Conservation (phyloP, 257 asterid genomes). For the Buddleja alternifolia region DNA sequence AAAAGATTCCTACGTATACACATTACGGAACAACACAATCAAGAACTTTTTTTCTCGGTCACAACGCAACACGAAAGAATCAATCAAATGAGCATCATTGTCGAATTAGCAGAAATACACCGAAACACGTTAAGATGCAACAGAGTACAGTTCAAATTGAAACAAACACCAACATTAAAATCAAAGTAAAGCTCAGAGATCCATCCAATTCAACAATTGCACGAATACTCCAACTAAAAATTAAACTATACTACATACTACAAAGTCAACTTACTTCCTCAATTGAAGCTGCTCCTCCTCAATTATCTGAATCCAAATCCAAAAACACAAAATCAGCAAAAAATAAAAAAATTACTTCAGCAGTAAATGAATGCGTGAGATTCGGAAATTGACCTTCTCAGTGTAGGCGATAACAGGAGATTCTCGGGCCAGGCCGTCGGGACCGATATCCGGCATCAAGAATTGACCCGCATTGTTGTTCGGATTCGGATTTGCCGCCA, state of each 20-base stretch:
- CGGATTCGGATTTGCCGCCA: constrained; percentile 54
- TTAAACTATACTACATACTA: too few species aligned
- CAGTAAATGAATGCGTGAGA: not conserved
- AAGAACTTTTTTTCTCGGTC: not conserved
- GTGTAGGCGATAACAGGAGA: constrained; percentile 86
- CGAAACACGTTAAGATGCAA: not conserved
- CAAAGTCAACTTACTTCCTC: constrained; percentile 52
- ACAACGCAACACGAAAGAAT: constrained; percentile 18
- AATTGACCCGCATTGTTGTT: constrained; percentile 31
- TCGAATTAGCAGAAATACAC: not conserved
- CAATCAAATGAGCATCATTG: not conserved
- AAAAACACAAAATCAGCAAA: too few species aligned
- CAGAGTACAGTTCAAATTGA: not conserved
- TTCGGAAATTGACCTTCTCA: constrained; percentile 54
- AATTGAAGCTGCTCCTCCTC: constrained; percentile 61
- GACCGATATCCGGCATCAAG: constrained; percentile 54
- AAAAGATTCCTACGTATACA: not conserved
- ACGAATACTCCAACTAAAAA: too few species aligned
- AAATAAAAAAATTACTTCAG: too few species aligned
- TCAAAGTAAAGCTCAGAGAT: not conserved
- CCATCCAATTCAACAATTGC: too few species aligned
- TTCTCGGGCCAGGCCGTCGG: constrained; percentile 78
- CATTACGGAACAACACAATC: not conserved
- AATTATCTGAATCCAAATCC: constrained; percentile 40
- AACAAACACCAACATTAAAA: not conserved